A percentile compares a stretch with the other conserved stretches of the same genome.
Conservation (phyloP, 768 basidiomycete species). For the Tricholoma matsutake region DNA sequence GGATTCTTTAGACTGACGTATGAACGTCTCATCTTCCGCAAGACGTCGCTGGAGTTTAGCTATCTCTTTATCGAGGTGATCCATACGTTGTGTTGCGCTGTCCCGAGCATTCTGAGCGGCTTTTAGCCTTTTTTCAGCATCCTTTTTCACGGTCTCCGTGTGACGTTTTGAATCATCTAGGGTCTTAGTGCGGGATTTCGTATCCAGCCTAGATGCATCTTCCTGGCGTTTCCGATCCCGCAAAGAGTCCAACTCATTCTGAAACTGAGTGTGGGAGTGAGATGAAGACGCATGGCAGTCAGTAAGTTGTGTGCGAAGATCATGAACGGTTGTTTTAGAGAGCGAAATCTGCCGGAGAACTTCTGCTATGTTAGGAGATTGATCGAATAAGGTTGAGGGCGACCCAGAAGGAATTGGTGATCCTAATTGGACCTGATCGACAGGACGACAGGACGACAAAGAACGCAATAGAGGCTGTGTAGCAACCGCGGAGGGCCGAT, state of each 20-base stretch:
- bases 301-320: constrained; percentile 66
- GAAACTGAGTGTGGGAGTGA: constrained; percentile 62
- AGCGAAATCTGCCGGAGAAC: constrained; percentile 69
- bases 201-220: constrained; percentile 71
- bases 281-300: constrained; percentile 56
- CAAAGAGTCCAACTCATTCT: constrained; percentile 68
- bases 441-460: constrained; percentile 25
- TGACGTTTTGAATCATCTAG: constrained; percentile 84
- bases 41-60: constrained; percentile 50
- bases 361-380: constrained; percentile 69
- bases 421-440: constrained; percentile 28
- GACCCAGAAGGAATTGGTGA: constrained; percentile 34
- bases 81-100: constrained; percentile 54
- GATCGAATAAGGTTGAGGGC: constrained; percentile 51
- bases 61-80: constrained; percentile 61
- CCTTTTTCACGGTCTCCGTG: constrained; percentile 76
- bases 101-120: constrained; percentile 63
- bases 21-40: constrained; percentile 50
- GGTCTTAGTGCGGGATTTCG: constrained; percentile 78
- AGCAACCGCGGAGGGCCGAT: constrained; percentile 28
- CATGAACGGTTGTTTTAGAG: constrained; percentile 58
- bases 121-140: constrained; percentile 87
- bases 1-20: constrained; percentile 42
- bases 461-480: constrained; percentile 23
- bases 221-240: constrained; percentile 79